These are phyloP conservation scores for Lolium rigidum DNA, from an alignment of 176 grass and related monocot species.

Conservation along the genomic window DNA sequence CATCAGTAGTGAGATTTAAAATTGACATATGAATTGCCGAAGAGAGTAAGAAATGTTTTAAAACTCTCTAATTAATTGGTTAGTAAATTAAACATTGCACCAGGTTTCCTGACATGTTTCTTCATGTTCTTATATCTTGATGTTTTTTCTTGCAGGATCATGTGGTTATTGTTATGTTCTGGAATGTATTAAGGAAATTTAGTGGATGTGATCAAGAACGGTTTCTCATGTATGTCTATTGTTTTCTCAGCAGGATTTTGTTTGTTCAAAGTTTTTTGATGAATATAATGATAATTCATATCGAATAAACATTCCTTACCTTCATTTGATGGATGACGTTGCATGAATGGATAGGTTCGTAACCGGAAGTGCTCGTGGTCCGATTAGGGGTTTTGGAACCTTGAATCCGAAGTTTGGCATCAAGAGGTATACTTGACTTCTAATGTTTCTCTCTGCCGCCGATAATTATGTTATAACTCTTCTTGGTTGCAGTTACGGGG, in stretches of 20 bases:
- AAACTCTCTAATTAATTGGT: neutral
- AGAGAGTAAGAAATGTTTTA: neutral
- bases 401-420: too few relatives aligned
- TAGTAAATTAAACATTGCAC: neutral
- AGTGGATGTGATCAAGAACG: slow-evolving; percentile 69
- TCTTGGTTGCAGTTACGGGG: too few relatives aligned
- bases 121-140: neutral
- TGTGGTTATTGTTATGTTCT: slow-evolving; percentile 80
- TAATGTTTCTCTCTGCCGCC: too few relatives aligned
- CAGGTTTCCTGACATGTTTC: neutral
- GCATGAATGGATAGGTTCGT: slow-evolving; percentile 66
- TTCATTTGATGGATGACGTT: neutral
- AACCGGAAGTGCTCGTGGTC: slow-evolving; percentile 89
- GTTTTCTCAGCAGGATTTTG: neutral
- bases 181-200: slow-evolving; percentile 83
- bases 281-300: neutral
- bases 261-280: neutral
- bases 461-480: too few relatives aligned
- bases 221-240: slow-evolving; percentile 80
- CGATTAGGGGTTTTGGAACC: slow-evolving; percentile 35
- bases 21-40: neutral
- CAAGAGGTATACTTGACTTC: too few relatives aligned
- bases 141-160: slow-evolving; percentile 65
- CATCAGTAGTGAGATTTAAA: neutral
- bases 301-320: slow-evolving; percentile 11